Conservation (phyloP, 192 early-diverging fungal genomes). For the Dissophora ornata region DNA sequence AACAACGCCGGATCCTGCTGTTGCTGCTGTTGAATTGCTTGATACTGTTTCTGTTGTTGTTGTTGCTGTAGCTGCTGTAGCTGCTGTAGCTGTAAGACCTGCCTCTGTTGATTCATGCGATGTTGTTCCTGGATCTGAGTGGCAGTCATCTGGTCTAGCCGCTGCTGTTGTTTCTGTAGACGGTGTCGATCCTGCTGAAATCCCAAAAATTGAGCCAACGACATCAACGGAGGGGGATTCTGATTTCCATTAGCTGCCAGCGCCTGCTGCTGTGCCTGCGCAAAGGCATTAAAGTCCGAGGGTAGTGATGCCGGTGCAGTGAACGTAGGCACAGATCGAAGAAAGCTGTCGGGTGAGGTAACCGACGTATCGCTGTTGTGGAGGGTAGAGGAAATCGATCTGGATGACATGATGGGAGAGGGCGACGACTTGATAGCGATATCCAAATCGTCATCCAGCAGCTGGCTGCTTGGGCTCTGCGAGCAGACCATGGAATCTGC, state of each 20-base stretch:
- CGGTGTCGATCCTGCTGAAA: constrained; percentile 31
- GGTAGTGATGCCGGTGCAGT: constrained; percentile 28
- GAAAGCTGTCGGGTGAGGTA: constrained; percentile 2
- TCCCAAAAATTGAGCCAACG: constrained; percentile 33
- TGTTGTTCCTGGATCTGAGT: constrained; percentile 27
- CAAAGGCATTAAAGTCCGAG: constrained; percentile 39
- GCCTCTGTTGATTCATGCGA: constrained; percentile 22
- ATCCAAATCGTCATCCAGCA: constrained; percentile 31
- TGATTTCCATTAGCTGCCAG: constrained; percentile 21
- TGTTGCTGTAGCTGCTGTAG: constrained; percentile 23
- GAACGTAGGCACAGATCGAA: constrained; percentile 28
- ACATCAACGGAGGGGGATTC: constrained; percentile 18
- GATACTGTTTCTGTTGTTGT: constrained; percentile 18
- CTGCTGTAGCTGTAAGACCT: constrained; percentile 29
- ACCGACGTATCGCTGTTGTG: not conserved
- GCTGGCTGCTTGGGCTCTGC: constrained; percentile 5
- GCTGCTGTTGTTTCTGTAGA: constrained; percentile 14
- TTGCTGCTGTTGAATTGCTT: constrained; percentile 24
- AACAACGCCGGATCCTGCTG: constrained; percentile 35
- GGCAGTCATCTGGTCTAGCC: constrained; percentile 9
- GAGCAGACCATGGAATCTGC: not conserved
- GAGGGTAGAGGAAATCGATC: constrained; percentile 9
- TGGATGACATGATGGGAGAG: constrained; percentile 24
- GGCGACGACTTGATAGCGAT: constrained; percentile 38
- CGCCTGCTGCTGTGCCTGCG: constrained; percentile 22